These are phyloP conservation scores for Aspergillus bertholletiae DNA, from an alignment of 495 filamentous ascomycete species.

Conservation along the genomic window DNA sequence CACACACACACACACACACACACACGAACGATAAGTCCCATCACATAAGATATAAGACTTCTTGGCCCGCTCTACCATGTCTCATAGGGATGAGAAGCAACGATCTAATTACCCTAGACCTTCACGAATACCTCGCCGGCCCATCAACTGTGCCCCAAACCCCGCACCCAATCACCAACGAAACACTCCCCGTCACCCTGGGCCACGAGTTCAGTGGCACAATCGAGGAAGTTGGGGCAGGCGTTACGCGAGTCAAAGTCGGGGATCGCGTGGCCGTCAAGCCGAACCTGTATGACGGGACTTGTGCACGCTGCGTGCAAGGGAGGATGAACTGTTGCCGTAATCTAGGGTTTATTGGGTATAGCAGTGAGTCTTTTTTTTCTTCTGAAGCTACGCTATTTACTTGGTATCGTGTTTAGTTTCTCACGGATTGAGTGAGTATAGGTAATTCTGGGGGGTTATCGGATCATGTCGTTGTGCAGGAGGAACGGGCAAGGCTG, in stretches of 20 bases:
- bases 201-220: slow-evolving; percentile 62
- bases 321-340: slow-evolving; percentile 55
- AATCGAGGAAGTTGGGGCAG: slow-evolving; percentile 55
- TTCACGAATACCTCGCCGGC: slow-evolving; percentile 7
- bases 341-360: slow-evolving; percentile 57
- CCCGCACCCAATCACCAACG: slow-evolving; percentile 57
- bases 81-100: too few species aligned
- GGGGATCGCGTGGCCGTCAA: slow-evolving; percentile 56
- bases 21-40: too few species aligned
- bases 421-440: background rate
- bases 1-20: too few species aligned
- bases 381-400: background rate
- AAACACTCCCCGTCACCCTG: slow-evolving; percentile 52
- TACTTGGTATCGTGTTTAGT: background rate
- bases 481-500: slow-evolving; percentile 17
- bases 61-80: too few species aligned
- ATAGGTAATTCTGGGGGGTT: slow-evolving; percentile 47
- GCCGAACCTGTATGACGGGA: slow-evolving; percentile 58
- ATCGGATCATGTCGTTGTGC: slow-evolving; percentile 53
- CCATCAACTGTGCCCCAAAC: slow-evolving; percentile 48
- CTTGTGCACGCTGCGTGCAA: slow-evolving; percentile 48
- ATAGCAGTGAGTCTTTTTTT: slow-evolving; percentile 40
- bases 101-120: background rate
- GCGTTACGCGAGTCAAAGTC: slow-evolving; percentile 44
- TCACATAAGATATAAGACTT: too few species aligned